These are phyloP conservation scores for Claviceps fusiformis DNA, from an alignment of 2,329 filamentous ascomycete genomes.

Conservation along the genomic window DNA sequence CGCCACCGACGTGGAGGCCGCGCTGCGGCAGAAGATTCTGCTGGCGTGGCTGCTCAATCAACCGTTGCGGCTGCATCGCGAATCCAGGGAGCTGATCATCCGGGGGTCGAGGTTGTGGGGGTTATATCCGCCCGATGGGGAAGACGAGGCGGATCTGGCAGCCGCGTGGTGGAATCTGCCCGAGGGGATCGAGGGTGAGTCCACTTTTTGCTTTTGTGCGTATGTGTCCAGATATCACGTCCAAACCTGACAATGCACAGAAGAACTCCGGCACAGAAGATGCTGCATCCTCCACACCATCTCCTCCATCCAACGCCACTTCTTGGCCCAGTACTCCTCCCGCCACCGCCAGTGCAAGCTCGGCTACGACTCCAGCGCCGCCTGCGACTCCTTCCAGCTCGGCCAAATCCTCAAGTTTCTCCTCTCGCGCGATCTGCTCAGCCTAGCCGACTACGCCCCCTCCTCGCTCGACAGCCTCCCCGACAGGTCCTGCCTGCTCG, in stretches of 20 bases:
- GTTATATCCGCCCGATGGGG: conserved; percentile 21
- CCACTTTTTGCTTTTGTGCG: background rate
- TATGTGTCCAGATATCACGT: no score
- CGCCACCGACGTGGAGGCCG: conserved; percentile 42
- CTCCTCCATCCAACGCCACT: conserved; percentile 55
- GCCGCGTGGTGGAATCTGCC: conserved; percentile 63
- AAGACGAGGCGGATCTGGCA: conserved; percentile 4
- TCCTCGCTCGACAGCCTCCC: conserved; percentile 29
- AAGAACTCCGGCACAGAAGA: conserved; percentile 53
- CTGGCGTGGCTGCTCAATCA: conserved; percentile 53
- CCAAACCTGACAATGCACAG: no score
- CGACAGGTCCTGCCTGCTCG: conserved; percentile 41
- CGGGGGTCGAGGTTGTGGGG: conserved; percentile 50
- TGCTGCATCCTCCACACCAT: conserved; percentile 55
- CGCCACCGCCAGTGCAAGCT: conserved; percentile 56
- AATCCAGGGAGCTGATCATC: conserved; percentile 52
- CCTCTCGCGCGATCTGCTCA: conserved; percentile 44
- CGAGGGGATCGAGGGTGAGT: conserved; percentile 48
- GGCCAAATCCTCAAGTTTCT: conserved; percentile 68
- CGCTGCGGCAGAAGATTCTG: conserved; percentile 55
- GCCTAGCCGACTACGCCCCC: conserved; percentile 42
- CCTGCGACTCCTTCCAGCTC: conserved; percentile 67
- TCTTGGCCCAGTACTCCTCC: conserved; percentile 53
- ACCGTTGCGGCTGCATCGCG: conserved; percentile 42
- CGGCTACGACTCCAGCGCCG: conserved; percentile 57